Conservation (phyloP, 1,284 basidiomycete species). For the Inonotus hispidus region DNA sequence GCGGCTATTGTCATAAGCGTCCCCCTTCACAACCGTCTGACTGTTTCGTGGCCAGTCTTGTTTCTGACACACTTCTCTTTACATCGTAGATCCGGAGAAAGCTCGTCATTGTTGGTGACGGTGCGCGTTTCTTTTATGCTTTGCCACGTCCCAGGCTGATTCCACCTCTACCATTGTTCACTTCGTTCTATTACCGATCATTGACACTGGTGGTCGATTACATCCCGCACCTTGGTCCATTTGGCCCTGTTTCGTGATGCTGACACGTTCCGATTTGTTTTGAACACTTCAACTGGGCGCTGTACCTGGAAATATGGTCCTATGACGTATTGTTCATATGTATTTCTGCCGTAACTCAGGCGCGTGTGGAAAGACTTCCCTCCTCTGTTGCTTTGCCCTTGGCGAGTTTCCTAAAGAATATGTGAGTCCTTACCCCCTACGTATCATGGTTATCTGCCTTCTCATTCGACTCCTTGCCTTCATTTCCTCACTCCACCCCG, state of each 20-base stretch:
- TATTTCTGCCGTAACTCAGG: constrained; percentile 37
- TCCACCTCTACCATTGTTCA: constrained; percentile 12
- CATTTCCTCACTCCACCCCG: constrained; percentile 6
- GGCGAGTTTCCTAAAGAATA: constrained; percentile 98
- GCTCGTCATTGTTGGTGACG: constrained; percentile 77
- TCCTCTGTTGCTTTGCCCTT: constrained; percentile 86
- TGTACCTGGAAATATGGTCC: constrained; percentile 6
- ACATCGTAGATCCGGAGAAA: constrained; percentile 59
- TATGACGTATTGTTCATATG: constrained; percentile 7
- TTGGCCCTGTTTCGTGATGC: neutral
- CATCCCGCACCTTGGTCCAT: neutral
- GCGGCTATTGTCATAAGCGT: neutral
- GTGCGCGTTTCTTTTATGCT: constrained; percentile 46
- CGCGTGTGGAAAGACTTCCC: constrained; percentile 81
- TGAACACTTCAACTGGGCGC: neutral
- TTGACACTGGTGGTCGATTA: too few relatives aligned
- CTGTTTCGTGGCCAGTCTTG: neutral
- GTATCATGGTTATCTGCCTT: constrained; percentile 13
- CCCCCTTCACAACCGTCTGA: neutral
- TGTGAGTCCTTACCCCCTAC: constrained; percentile 42
- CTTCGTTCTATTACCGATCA: constrained; percentile 8
- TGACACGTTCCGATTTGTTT: neutral
- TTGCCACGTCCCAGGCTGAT: neutral
- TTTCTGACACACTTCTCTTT: neutral
- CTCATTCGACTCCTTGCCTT: constrained; percentile 16